phyloP scores from a whole-genome alignment of 306 rosid genomes.

The Gynostemma pentaphyllum region DNA sequence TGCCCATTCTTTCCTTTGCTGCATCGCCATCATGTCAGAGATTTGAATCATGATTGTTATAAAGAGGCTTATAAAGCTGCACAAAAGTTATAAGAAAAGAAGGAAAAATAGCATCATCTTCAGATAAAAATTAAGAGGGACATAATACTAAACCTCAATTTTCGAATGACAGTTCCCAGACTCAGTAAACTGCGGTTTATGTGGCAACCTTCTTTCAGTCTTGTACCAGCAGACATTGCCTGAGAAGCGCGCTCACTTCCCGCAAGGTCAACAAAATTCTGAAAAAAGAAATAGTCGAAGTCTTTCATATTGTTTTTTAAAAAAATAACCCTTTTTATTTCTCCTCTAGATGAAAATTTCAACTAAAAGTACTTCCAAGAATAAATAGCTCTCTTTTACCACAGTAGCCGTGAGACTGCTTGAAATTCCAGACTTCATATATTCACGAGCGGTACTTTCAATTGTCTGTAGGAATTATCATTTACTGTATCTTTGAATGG shows the following conservation, averaged over 20 bases:
- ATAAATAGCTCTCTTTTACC: slow-evolving; percentile 25
- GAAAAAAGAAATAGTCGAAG: slow-evolving; percentile 15
- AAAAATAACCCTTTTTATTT: neutral
- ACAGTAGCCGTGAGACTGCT: slow-evolving; percentile 57
- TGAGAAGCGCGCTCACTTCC: slow-evolving; percentile 95
- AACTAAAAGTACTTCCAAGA: slow-evolving; percentile 7
- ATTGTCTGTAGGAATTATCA: slow-evolving; percentile 47
- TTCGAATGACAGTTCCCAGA: slow-evolving; percentile 84
- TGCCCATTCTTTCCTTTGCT: slow-evolving; percentile 80
- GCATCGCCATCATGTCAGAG: slow-evolving; percentile 15
- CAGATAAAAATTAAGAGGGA: neutral
- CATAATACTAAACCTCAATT: slow-evolving; percentile 48
- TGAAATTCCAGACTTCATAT: slow-evolving; percentile 23
- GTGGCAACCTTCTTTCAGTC: slow-evolving; percentile 91
- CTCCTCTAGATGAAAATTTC: neutral
- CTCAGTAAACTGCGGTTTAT: slow-evolving; percentile 84
- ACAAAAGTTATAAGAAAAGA: neutral
- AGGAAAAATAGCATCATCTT: neutral
- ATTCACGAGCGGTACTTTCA: slow-evolving; percentile 54
- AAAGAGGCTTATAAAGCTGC: neutral
- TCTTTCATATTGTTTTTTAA: slow-evolving; percentile 4
- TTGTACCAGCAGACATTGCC: slow-evolving; percentile 57
- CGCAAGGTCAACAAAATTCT: slow-evolving; percentile 79
- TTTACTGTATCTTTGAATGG: neutral
- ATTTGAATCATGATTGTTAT: neutral